Base-by-base conservation (phyloP, 1,284 basidiomycete genomes). In the Trichosporon sp. region DNA sequence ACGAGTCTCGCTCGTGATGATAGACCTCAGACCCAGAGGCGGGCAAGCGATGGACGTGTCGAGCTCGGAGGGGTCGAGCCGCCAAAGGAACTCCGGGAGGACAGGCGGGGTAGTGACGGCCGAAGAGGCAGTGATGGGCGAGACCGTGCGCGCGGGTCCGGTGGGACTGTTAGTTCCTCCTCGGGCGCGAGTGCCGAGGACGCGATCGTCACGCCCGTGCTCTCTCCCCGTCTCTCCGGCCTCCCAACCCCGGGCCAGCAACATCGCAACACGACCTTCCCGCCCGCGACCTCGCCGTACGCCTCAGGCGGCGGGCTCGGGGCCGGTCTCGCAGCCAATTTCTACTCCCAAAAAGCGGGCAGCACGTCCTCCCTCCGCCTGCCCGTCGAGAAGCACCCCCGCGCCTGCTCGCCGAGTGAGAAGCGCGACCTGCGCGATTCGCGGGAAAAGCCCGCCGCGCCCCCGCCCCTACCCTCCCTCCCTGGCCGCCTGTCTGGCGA, bases 1-100 rank as follows among this genome's bases (percentile, higher is more conserved):
- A 48, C n/a, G 48, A 69, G n/a, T 32, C 63, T 16, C 8, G 56
- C 32, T 43, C n/a, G 37, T 40, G 68, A 51, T 46, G 70, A 14
- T 48, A 59, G 10, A 32, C 31, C 40, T 43, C 65, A 10, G 54
- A 32, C 19, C 38, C 35, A 35, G 59, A 32, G 59, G 35, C 31
- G 59, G 16, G 59, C 32, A 3, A 63, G 59, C 32, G 59, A 63
- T 31, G 59, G 59, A 14, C 59, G 59, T 11, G 51, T 8, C n/a
- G 51, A 54, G 51, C n/a, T 54, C n/a, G 19, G 19, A 1, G 19
- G 51, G 8, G 10, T 54, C 21, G 51, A 54, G 51, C n/a, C 51
- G 7, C 51, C 51, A 16, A 21, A 11, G 51, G 51, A 54, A 4
- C 14, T 54, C 7, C 51, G 51, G 5, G 51, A 54, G 40, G 46